Evolutionary conservation across 768 basidiomycete species (phyloP), one percentile per base, ranked within the genome.

Genomic region (Agaricus subrufescens): DNA sequence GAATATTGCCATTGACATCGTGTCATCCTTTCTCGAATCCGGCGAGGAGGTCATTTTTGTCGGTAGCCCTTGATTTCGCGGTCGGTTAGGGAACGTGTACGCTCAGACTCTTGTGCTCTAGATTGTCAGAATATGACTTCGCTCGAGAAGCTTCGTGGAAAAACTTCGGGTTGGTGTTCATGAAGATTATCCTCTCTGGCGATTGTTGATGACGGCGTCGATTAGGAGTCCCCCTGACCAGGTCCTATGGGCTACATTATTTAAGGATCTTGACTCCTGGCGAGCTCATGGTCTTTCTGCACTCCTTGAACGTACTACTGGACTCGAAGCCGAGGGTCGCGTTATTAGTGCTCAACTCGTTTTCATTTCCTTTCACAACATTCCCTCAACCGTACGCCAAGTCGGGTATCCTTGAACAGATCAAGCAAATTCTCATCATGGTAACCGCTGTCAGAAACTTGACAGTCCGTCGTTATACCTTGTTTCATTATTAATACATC

Each of bases 331-430:
- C 81, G 38, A 74, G 78, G 58, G 86, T 88, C 59, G 70, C 79
- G 1, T 71, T 90, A 14, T 74, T 91, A 10, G 79, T 88, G 27
- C 67, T 91, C 45, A 84, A 81, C 64, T 87, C 85, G 2, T 73
- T 91, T 29, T 84, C 83, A 25, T 86, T 83, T 62, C 82, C 83
- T 2, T 85, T 91, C 58, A 86, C 89, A 65, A 67, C 72, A 19
- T 65, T 40, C 61, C 85, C 30, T 64, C 67, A 10, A 61, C 61
- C 9, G 64, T 72, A 10, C 73, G 69, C 47, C 79, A 71, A 63
- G 74, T 25, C 65, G 30, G 68, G 68, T 10, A 65, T 84, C 43
- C 66, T 88, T 5, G 80, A 80, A 15, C 71, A 67, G 48, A 69
- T 87, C 23, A 85, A 81, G 62, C 76, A 82, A 63, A 65, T 63